Conservation (phyloP, 2,329 filamentous ascomycete genomes). For the Nakataea oryzae region DNA sequence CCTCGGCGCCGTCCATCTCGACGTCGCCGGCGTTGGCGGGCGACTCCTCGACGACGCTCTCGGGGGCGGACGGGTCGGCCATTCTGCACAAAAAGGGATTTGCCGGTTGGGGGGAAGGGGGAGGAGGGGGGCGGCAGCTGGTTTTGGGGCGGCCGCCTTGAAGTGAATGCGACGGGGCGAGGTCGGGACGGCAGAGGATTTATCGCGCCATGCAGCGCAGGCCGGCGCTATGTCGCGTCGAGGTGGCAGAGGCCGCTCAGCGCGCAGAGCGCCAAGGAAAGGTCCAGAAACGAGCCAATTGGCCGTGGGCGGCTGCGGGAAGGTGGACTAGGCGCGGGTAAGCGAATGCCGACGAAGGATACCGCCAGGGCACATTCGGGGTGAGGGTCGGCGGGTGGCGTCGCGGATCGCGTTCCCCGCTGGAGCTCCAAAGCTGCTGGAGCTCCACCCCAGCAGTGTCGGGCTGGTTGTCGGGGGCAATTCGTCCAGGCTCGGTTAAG, state of each 20-base stretch:
- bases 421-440: too few species aligned
- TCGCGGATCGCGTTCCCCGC: too few species aligned
- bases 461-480: too few species aligned
- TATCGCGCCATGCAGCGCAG: background rate
- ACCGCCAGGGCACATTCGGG: too few species aligned
- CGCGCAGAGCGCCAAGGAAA: background rate
- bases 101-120: background rate
- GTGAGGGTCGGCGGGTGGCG: too few species aligned
- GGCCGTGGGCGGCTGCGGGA: too few species aligned
- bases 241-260: too few species aligned
- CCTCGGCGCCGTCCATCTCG: constrained; percentile 17
- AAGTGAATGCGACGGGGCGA: background rate
- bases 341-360: background rate
- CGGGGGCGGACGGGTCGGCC: constrained; percentile 16
- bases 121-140: too few species aligned
- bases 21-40: constrained; percentile 11
- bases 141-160: background rate
- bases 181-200: background rate
- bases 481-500: too few species aligned
- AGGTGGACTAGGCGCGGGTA: background rate
- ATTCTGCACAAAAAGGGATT: constrained; percentile 8
- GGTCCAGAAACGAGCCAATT: background rate
- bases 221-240: background rate
- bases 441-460: too few species aligned
- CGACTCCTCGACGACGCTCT: constrained; percentile 16